phyloP scores from a whole-genome alignment of 768 basidiomycete genomes.

The Mycena metata region DNA sequence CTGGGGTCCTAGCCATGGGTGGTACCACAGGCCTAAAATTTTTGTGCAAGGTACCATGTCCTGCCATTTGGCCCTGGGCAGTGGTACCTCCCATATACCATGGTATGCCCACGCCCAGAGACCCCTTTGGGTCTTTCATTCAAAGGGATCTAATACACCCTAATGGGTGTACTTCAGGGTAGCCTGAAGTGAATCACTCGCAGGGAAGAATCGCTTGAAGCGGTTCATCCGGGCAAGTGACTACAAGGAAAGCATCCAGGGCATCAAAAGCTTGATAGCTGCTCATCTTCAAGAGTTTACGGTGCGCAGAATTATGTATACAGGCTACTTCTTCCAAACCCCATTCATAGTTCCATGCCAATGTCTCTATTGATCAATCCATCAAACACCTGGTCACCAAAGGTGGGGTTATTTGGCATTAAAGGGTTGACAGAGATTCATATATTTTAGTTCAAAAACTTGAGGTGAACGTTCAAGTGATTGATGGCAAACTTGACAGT shows the following conservation, averaged over 20 bases:
- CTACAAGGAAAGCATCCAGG: conserved; percentile 5
- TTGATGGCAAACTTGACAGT: background rate
- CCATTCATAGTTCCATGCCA: background rate
- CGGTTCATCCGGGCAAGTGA: background rate
- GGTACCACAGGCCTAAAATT: no score
- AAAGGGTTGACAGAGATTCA: background rate
- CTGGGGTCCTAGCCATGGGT: no score
- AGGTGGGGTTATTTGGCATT: background rate
- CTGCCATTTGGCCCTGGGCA: no score
- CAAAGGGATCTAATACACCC: no score
- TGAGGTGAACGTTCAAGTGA: background rate
- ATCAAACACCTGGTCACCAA: background rate
- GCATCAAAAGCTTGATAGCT: background rate
- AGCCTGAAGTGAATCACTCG: no score
- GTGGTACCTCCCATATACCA: no score
- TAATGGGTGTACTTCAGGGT: no score
- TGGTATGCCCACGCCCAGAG: no score
- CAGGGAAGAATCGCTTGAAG: background rate
- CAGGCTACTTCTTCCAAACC: no score
- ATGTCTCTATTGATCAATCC: conserved; percentile 2
- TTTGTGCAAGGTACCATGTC: no score
- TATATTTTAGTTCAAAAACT: no score
- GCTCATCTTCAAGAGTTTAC: background rate
- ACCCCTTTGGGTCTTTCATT: no score
- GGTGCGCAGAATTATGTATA: background rate